These are phyloP conservation scores for Lachnum nothofagi DNA, from an alignment of 2,329 filamentous ascomycete genomes.

Conservation along the genomic window DNA sequence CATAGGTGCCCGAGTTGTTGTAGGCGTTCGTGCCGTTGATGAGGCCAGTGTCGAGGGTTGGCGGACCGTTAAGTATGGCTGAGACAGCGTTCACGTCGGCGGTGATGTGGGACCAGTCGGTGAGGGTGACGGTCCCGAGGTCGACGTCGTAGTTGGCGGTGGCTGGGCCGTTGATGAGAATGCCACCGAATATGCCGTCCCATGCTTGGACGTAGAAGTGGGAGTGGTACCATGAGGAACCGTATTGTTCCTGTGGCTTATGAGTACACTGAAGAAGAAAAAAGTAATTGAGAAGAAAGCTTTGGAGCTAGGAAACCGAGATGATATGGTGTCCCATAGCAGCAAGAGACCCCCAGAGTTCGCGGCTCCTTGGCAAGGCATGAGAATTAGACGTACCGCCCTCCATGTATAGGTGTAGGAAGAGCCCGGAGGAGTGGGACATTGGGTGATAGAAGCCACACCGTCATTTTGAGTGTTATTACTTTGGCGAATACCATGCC, in stretches of 20 bases:
- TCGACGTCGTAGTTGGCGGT: slow-evolving; percentile 57
- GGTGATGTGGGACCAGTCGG: slow-evolving; percentile 30
- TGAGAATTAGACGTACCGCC: no score
- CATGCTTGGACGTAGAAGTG: slow-evolving; percentile 47
- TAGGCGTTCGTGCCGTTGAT: slow-evolving; percentile 29
- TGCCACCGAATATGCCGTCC: slow-evolving; percentile 54
- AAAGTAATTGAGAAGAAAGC: no score
- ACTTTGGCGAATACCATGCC: slow-evolving; percentile 44
- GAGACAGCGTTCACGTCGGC: slow-evolving; percentile 19
- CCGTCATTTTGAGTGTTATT: slow-evolving; percentile 40
- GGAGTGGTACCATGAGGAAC: slow-evolving; percentile 56
- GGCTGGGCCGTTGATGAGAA: slow-evolving; percentile 57
- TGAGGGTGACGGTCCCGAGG: slow-evolving; percentile 45
- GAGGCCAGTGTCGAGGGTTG: slow-evolving; percentile 30
- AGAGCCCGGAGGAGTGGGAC: slow-evolving; percentile 51
- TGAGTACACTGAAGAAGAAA: no score
- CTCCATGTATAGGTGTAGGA: slow-evolving; percentile 19
- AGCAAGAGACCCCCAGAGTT: no score
- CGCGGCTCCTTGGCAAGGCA: no score
- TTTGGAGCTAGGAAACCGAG: no score
- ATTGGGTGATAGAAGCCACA: slow-evolving; percentile 50
- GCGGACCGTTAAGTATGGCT: slow-evolving; percentile 20
- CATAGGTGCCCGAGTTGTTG: no score
- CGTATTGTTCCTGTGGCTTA: slow-evolving; percentile 25
- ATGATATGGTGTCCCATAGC: no score